phyloP scores from a whole-genome alignment of 1,139 yeast genomes.

The Sugiyamaella pinicola region DNA sequence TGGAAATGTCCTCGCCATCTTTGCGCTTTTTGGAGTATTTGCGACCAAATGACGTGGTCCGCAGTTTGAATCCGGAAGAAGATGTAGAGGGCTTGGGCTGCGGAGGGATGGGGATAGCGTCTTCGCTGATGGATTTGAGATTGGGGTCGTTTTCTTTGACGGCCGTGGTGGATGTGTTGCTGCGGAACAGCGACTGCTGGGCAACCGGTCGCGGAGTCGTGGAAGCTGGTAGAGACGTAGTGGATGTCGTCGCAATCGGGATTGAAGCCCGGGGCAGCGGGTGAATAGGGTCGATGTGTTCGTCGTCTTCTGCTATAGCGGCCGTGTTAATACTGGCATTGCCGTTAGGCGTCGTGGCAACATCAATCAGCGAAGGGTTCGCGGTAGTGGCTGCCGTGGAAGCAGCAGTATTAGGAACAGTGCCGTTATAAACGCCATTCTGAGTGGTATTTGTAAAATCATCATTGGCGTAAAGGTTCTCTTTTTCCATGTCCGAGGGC shows the following conservation, averaged over 20 bases:
- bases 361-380: slow-evolving; percentile 7
- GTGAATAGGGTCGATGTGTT: slow-evolving; percentile 16
- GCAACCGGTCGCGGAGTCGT: not conserved
- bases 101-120: slow-evolving; percentile 5
- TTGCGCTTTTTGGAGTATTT: slow-evolving; percentile 20
- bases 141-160: slow-evolving; percentile 19
- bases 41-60: slow-evolving; percentile 21
- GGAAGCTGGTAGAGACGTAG: slow-evolving; percentile 7
- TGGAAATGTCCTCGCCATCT: slow-evolving; percentile 19
- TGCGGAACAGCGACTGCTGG: slow-evolving; percentile 6
- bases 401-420: slow-evolving; percentile 20
- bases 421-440: slow-evolving; percentile 16
- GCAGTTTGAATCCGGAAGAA: slow-evolving; percentile 18
- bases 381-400: slow-evolving; percentile 14
- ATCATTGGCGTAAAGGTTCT: slow-evolving; percentile 35
- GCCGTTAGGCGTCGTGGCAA: slow-evolving; percentile 2
- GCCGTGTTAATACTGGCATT: slow-evolving; percentile 3
- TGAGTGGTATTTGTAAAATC: slow-evolving; percentile 10
- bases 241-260: slow-evolving; percentile 11
- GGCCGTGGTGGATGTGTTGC: slow-evolving; percentile 7
- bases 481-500: slow-evolving; percentile 34
- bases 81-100: slow-evolving; percentile 1
- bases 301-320: slow-evolving; percentile 20
- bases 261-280: not conserved
- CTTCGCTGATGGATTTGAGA: slow-evolving; percentile 18